These are phyloP conservation scores for Fusarium compactum DNA, from an alignment of 2,329 filamentous ascomycete species.

Conservation along the genomic window DNA sequence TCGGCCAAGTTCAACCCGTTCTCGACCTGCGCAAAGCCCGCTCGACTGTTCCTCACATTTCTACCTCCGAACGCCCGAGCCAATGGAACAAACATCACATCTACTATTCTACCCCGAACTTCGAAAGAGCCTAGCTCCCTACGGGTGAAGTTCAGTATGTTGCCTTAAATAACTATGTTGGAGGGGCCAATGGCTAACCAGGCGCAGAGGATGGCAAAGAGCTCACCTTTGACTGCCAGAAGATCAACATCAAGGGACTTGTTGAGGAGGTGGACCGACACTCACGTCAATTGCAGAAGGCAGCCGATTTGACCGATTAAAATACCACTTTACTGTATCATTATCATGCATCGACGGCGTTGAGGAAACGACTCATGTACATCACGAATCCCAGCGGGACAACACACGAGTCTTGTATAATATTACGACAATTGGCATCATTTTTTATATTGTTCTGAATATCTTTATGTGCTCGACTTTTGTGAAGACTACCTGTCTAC, in stretches of 20 bases:
- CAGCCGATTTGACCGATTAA: conserved; percentile 77
- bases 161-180: background rate
- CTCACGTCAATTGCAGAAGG: conserved; percentile 83
- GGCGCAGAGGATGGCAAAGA: conserved; percentile 89
- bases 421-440: conserved; percentile 43
- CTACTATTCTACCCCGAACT: conserved; percentile 77
- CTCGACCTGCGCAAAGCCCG: conserved; percentile 80
- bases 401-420: conserved; percentile 43
- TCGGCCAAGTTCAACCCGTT: conserved; percentile 94
- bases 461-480: conserved; percentile 32
- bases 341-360: conserved; percentile 52
- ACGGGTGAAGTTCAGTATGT: conserved; percentile 86
- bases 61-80: conserved; percentile 83
- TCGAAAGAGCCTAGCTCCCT: conserved; percentile 78
- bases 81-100: conserved; percentile 80
- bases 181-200: conserved; percentile 42
- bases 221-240: conserved; percentile 83
- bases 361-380: conserved; percentile 42
- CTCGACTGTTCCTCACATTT: conserved; percentile 86
- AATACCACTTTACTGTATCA: conserved; percentile 43
- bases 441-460: conserved; percentile 38
- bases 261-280: conserved; percentile 91
- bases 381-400: conserved; percentile 34
- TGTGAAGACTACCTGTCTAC: conserved; percentile 32
- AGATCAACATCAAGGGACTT: conserved; percentile 86